Percentiles rank a stretch among this genome's conserved stretches.
Evolutionary conservation across 768 basidiomycete species (phyloP).

Genomic region (Candolleomyces efflorescens): DNA sequence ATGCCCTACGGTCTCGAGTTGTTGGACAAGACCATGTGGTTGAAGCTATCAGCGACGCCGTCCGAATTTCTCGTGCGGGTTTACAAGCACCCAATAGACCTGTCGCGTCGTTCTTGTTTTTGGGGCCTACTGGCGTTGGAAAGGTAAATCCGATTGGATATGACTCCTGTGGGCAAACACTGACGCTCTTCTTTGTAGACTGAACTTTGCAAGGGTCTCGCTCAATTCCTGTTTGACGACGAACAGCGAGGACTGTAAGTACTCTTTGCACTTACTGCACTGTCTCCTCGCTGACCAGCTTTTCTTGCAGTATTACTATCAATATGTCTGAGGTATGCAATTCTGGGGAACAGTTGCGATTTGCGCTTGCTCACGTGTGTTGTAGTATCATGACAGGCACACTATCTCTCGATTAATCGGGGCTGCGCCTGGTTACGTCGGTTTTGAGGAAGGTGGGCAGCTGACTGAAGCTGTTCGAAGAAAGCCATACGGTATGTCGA

Average conservation of each 20-base stretch:
- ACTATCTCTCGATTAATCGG: conserved; percentile 90
- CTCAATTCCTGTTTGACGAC: conserved; percentile 86
- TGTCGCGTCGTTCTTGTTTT: conserved; percentile 88
- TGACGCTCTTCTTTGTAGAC: conserved; percentile 62
- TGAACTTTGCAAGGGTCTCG: conserved; percentile 84
- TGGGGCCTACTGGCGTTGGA: conserved; percentile 86
- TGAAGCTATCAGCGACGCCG: conserved; percentile 79
- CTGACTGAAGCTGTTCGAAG: conserved; percentile 90
- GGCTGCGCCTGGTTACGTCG: conserved; percentile 90
- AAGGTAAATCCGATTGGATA: too few species aligned
- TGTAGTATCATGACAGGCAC: conserved; percentile 84
- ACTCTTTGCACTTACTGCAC: not conserved
- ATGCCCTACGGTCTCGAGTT: conserved; percentile 63
- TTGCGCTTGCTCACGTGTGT: not conserved
- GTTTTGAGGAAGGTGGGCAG: conserved; percentile 88
- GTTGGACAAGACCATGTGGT: conserved; percentile 94
- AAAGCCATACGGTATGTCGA: conserved; percentile 71
- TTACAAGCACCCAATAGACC: conserved; percentile 85
- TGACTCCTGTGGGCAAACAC: too few species aligned
- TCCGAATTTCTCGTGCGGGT: conserved; percentile 89
- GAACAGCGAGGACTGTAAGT: conserved; percentile 80
- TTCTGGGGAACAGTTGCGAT: not conserved
- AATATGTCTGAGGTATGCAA: conserved; percentile 80
- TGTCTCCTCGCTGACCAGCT: not conserved
- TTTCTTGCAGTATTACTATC: conserved; percentile 64